Evolutionary conservation across 2,329 filamentous ascomycete genomes (phyloP).

Genomic region (Xylaria hypoxylon): DNA sequence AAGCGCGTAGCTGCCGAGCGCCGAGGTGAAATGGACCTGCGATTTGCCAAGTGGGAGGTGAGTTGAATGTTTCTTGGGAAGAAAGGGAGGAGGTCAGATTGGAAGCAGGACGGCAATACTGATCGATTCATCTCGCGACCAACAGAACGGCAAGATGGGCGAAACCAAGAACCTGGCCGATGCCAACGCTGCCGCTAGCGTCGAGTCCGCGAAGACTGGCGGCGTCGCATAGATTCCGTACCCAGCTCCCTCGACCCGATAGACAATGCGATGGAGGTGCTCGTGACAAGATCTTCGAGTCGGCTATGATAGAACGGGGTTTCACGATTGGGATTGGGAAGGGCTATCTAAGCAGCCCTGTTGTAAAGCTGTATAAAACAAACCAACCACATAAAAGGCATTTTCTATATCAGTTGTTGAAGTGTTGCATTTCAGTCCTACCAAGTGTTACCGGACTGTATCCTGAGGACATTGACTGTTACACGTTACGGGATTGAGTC

Average conservation of each 20-base stretch:
- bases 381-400: slow-evolving; percentile 37
- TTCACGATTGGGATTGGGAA: slow-evolving; percentile 25
- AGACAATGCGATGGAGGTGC: slow-evolving; percentile 35
- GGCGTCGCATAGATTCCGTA: slow-evolving; percentile 51
- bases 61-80: slow-evolving; percentile 53
- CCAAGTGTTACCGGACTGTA: not conserved
- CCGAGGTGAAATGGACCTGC: slow-evolving; percentile 88
- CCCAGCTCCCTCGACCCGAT: slow-evolving; percentile 20
- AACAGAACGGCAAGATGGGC: slow-evolving; percentile 95
- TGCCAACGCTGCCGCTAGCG: slow-evolving; percentile 60
- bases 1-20: slow-evolving; percentile 88
- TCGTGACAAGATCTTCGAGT: slow-evolving; percentile 26
- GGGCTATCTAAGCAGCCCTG: slow-evolving; percentile 36
- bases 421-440: slow-evolving; percentile 3
- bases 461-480: slow-evolving; percentile 5
- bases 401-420: slow-evolving; percentile 30
- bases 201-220: slow-evolving; percentile 53
- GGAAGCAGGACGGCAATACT: slow-evolving; percentile 46
- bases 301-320: slow-evolving; percentile 39
- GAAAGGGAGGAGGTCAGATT: slow-evolving; percentile 4
- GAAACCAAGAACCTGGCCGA: slow-evolving; percentile 79
- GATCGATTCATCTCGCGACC: slow-evolving; percentile 51
- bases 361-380: slow-evolving; percentile 51
- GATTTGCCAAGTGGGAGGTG: slow-evolving; percentile 96
- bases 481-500: not conserved